Evolutionary conservation across 352 stramenopile species (phyloP).

Genomic region (Phytophthora vignae): DNA sequence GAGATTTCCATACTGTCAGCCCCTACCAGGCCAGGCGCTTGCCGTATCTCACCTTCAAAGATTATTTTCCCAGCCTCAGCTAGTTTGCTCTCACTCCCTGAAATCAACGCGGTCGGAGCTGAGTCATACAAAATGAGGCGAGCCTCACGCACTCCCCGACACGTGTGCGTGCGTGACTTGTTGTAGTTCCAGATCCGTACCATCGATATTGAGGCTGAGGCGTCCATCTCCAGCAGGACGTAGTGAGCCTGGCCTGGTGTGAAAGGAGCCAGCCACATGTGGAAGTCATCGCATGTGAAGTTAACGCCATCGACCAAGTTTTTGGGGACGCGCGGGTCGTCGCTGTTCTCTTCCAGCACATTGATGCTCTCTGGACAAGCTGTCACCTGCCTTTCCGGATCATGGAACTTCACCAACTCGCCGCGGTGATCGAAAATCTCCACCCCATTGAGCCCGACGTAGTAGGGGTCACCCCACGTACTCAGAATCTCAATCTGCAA

Average conservation of each 20-base stretch:
- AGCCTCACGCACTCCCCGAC: conserved; percentile 67
- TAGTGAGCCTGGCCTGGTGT: conserved; percentile 59
- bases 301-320: conserved; percentile 90
- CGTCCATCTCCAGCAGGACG: conserved; percentile 63
- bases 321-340: conserved; percentile 73
- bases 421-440: conserved; percentile 88
- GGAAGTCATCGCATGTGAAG: conserved; percentile 91
- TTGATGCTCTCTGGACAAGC: conserved; percentile 89
- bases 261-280: conserved; percentile 92
- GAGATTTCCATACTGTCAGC: conserved; percentile 58
- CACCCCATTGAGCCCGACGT: conserved; percentile 91
- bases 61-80: conserved; percentile 40
- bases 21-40: conserved; percentile 73
- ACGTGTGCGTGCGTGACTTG: conserved; percentile 88
- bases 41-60: conserved; percentile 88
- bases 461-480: conserved; percentile 92
- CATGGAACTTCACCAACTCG: conserved; percentile 54
- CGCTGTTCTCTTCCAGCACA: conserved; percentile 86
- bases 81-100: background rate
- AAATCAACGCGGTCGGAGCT: conserved; percentile 14
- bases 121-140: conserved; percentile 59
- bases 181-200: conserved; percentile 95
- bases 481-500: conserved; percentile 82
- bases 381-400: conserved; percentile 59
- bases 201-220: conserved; percentile 67